These are phyloP conservation scores for Hypoxylon subgilvum DNA, from an alignment of 495 filamentous ascomycete species.

Conservation along the genomic window DNA sequence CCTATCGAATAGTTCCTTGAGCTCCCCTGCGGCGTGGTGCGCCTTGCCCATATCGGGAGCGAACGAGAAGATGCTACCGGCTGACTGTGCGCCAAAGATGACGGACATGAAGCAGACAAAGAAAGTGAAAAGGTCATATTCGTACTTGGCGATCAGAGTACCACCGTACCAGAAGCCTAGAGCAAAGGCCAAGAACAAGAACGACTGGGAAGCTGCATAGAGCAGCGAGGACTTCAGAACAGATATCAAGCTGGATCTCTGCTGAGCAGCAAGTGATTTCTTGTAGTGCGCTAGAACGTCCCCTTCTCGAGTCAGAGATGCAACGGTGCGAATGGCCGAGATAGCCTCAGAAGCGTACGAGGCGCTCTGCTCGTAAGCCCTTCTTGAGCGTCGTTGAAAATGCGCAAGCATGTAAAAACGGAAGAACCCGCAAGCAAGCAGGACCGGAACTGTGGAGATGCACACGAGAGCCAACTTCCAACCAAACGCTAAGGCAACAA, in stretches of 20 bases:
- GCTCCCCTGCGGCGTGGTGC: slow-evolving; percentile 74
- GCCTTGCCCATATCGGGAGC: slow-evolving; percentile 89
- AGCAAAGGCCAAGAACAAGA: slow-evolving; percentile 80
- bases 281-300: slow-evolving; percentile 81
- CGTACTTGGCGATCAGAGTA: slow-evolving; percentile 67
- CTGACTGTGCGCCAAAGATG: slow-evolving; percentile 83
- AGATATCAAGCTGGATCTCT: slow-evolving; percentile 64
- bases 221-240: slow-evolving; percentile 71
- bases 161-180: slow-evolving; percentile 94
- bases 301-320: slow-evolving; percentile 80
- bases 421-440: slow-evolving; percentile 82
- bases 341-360: slow-evolving; percentile 90
- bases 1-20: slow-evolving; percentile 80
- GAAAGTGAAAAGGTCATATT: slow-evolving; percentile 75
- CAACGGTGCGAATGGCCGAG: slow-evolving; percentile 88
- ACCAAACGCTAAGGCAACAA: slow-evolving; percentile 71
- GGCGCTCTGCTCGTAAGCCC: slow-evolving; percentile 75
- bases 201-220: slow-evolving; percentile 79
- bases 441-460: slow-evolving; percentile 74
- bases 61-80: slow-evolving; percentile 87
- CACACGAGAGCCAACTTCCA: slow-evolving; percentile 94
- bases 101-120: slow-evolving; percentile 81
- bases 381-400: slow-evolving; percentile 73
- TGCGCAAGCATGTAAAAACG: slow-evolving; percentile 81
- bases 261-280: slow-evolving; percentile 67